Percentiles rank a stretch among this genome's conserved stretches.
phyloP scores from a whole-genome alignment of 495 filamentous ascomycete species.

The Penicilliopsis zonata region DNA sequence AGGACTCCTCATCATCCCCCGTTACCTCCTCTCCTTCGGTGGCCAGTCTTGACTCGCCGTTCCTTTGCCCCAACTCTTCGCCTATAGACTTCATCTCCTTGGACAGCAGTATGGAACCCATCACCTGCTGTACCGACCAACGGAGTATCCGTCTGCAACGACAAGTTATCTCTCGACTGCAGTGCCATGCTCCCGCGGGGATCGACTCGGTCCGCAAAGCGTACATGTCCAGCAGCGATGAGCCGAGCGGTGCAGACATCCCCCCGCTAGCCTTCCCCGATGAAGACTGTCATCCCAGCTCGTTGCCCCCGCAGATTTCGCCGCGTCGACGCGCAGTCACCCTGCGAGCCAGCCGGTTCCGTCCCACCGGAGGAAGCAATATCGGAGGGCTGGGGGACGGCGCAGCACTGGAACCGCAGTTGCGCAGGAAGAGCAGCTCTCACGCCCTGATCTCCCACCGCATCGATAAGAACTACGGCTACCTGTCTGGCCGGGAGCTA shows the following conservation, averaged over 20 bases:
- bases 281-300: slow-evolving; percentile 34
- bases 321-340: slow-evolving; percentile 17
- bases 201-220: slow-evolving; percentile 26
- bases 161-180: slow-evolving; percentile 31
- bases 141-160: slow-evolving; percentile 21
- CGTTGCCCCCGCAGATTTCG: slow-evolving; percentile 23
- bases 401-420: slow-evolving; percentile 3
- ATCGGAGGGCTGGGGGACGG: slow-evolving; percentile 2
- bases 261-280: slow-evolving; percentile 7
- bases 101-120: slow-evolving; percentile 4
- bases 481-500: slow-evolving; percentile 11
- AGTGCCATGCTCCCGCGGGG: slow-evolving; percentile 21
- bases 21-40: slow-evolving; percentile 4
- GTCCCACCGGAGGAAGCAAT: slow-evolving; percentile 3
- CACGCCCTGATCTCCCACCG: slow-evolving; percentile 15
- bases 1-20: slow-evolving; percentile 15
- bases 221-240: slow-evolving; percentile 15
- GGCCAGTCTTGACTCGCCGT: slow-evolving; percentile 15
- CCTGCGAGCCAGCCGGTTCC: slow-evolving; percentile 17
- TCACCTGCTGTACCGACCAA: slow-evolving; percentile 3
- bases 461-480: slow-evolving; percentile 27
- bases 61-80: slow-evolving; percentile 23
- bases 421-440: slow-evolving; percentile 20
- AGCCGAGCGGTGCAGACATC: slow-evolving; percentile 1
- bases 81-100: slow-evolving; percentile 12